Conservation (phyloP, 2,329 filamentous ascomycete genomes). For the Periconia sp. region DNA sequence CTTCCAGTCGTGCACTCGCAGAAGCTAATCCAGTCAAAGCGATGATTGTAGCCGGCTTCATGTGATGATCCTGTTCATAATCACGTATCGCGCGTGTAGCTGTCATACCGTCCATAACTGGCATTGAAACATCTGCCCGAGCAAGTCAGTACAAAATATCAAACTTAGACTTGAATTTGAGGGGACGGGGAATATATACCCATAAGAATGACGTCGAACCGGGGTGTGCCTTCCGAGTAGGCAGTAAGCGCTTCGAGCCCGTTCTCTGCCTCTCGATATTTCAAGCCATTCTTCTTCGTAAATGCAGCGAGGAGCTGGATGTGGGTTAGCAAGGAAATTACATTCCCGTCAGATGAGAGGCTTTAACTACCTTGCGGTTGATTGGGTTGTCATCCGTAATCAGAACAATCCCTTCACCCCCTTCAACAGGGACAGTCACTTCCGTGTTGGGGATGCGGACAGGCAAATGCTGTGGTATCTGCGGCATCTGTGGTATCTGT, state of each 20-base stretch:
- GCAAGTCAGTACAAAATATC: slow-evolving; percentile 2
- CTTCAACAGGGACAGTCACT: too few relatives aligned
- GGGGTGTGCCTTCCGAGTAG: slow-evolving; percentile 22
- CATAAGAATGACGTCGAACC: slow-evolving; percentile 40
- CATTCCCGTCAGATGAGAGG: too few relatives aligned
- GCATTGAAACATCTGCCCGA: slow-evolving; percentile 43
- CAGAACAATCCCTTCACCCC: too few relatives aligned
- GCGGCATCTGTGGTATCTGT: too few relatives aligned
- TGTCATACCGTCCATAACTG: slow-evolving; percentile 44
- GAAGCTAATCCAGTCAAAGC: slow-evolving; percentile 32
- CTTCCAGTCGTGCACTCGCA: slow-evolving; percentile 26
- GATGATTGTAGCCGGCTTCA: slow-evolving; percentile 20
- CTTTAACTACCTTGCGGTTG: slow-evolving; percentile 40
- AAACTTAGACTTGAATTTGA: neutral
- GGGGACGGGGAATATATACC: too few relatives aligned
- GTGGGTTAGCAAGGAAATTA: slow-evolving; percentile 6
- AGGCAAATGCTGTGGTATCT: too few relatives aligned
- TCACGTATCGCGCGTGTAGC: slow-evolving; percentile 41
- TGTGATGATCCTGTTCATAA: slow-evolving; percentile 27
- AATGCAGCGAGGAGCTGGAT: slow-evolving; percentile 39
- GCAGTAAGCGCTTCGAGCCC: slow-evolving; percentile 36
- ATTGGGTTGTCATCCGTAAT: slow-evolving; percentile 49
- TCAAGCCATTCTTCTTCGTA: slow-evolving; percentile 30
- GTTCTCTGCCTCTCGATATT: slow-evolving; percentile 37
- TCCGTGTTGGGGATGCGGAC: too few relatives aligned